Evolutionary conservation across 2,329 filamentous ascomycete species (phyloP), one percentile per base, ranked within the genome.

Genomic region (Colletotrichum simmondsii): DNA sequence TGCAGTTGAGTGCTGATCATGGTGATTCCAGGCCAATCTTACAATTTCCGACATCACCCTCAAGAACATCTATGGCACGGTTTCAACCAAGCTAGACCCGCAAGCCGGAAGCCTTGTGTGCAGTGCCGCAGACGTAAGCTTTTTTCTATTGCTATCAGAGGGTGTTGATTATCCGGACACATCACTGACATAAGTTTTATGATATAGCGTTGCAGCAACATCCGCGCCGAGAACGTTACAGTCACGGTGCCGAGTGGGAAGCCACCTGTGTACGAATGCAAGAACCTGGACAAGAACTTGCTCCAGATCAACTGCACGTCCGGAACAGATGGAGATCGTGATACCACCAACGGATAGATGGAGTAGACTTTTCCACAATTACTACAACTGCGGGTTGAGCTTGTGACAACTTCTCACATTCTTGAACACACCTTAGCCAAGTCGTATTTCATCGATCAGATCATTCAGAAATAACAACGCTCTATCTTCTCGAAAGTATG

Each of bases 201-300:
- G 19, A n/a, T 6, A 8, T 66, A 80, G 74, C 73, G 74, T 10
- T 85, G 83, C 68, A 79, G 79, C 56, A 84, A 89, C 71, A 91
- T 92, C 75, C 82, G 82, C 12, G 82, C 83, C 0, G 78, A 79
- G 30, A 81, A 84, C 61, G 86, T 90, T 46, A 79, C 84, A 42
- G 85, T 90, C 5, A 79, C 79, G 24, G 86, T 85, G 66, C 87
- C 88, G 0, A 85, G 79, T 56, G 87, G 86, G 4, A 80, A 81
- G 5, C 80, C 81, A 8, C 78, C 86, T 53, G 74, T 79, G 37
- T 87, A 83, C 72, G 78, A 82, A 30, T 88, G 87, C 75, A 82
- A 82, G 10, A 87, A 86, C 76, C 80, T 85, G 30, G 71, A 75
- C 24, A 53, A 68, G 8, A 52, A 16, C 22, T 54, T 73, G 2